phyloP scores from a whole-genome alignment of 2,329 filamentous ascomycete genomes.

The Pezicula radicicola region DNA sequence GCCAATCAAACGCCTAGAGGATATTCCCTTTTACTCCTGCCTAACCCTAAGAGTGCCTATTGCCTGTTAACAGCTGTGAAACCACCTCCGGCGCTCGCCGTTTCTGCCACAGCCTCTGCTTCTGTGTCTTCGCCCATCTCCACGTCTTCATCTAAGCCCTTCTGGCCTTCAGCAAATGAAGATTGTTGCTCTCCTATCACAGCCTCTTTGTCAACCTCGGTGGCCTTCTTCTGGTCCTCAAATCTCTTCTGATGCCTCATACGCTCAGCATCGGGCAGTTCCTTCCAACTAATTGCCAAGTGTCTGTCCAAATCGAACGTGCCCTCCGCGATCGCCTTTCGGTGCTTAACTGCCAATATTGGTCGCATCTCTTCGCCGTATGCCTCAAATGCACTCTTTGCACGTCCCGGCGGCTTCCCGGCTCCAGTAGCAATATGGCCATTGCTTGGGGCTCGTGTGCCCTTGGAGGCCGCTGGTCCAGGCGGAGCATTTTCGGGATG shows the following conservation, averaged over 20 bases:
- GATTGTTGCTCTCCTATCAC: slow-evolving; percentile 17
- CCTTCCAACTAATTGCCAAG: slow-evolving; percentile 24
- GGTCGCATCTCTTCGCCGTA: slow-evolving; percentile 25
- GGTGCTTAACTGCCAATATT: slow-evolving; percentile 16
- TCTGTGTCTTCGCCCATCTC: slow-evolving; percentile 33
- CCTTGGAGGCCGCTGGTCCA: slow-evolving; percentile 31
- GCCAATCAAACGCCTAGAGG: too few species aligned
- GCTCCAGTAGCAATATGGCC: neutral
- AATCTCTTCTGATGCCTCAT: slow-evolving; percentile 17
- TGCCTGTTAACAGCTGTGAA: slow-evolving; percentile 28
- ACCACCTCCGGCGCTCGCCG: slow-evolving; percentile 13
- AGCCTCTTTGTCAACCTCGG: slow-evolving; percentile 15
- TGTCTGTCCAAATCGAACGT: slow-evolving; percentile 23
- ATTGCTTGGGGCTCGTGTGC: neutral
- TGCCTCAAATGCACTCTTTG: slow-evolving; percentile 25
- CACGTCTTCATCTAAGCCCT: slow-evolving; percentile 25
- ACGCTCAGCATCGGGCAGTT: slow-evolving; percentile 17
- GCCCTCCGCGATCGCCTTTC: slow-evolving; percentile 20
- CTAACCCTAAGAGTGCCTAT: neutral
- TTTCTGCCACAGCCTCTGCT: slow-evolving; percentile 10
- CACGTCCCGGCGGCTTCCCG: neutral
- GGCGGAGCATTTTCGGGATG: slow-evolving; percentile 32
- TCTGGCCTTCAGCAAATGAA: slow-evolving; percentile 13
- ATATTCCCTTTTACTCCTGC: neutral
- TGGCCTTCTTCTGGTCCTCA: slow-evolving; percentile 26